A percentile compares a stretch with the other conserved stretches of the same genome.
Conservation (phyloP, 2,329 filamentous ascomycete species). For the Fusarium penzigii region DNA sequence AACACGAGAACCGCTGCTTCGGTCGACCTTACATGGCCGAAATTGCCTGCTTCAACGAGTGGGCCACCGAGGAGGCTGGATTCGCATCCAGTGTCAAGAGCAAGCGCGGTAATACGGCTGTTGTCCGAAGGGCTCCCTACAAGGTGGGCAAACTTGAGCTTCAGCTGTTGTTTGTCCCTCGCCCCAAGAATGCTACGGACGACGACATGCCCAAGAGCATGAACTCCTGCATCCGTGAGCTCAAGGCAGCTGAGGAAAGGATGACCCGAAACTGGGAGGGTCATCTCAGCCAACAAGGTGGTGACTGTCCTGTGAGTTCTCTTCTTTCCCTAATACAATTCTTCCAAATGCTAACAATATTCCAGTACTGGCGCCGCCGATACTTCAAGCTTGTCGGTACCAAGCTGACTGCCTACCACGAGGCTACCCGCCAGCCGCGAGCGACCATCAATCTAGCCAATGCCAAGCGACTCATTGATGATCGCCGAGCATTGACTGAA, state of each 20-base stretch:
- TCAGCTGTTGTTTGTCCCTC: slow-evolving; percentile 91
- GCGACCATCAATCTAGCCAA: slow-evolving; percentile 97
- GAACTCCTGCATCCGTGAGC: slow-evolving; percentile 91
- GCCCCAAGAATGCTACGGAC: slow-evolving; percentile 81
- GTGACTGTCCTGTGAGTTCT: slow-evolving; percentile 87
- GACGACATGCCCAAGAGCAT: slow-evolving; percentile 99
- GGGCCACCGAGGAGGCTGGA: slow-evolving; percentile 83
- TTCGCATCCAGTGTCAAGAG: slow-evolving; percentile 89
- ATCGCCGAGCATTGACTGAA: slow-evolving; percentile 79
- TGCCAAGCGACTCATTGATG: slow-evolving; percentile 89
- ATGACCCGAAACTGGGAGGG: slow-evolving; percentile 82
- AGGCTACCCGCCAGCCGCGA: slow-evolving; percentile 90
- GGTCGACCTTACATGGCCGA: slow-evolving; percentile 87
- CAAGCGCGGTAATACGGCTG: slow-evolving; percentile 73
- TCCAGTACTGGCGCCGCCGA: slow-evolving; percentile 91
- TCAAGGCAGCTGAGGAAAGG: slow-evolving; percentile 85
- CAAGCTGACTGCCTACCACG: slow-evolving; percentile 93
- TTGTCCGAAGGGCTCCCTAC: slow-evolving; percentile 88
- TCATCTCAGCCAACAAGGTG: slow-evolving; percentile 91
- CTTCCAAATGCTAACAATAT: slow-evolving; percentile 39
- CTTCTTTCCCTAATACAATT: too few relatives aligned
- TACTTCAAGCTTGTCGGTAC: slow-evolving; percentile 94
- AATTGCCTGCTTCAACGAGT: slow-evolving; percentile 96
- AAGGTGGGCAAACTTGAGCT: slow-evolving; percentile 92
- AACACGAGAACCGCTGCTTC: slow-evolving; percentile 85